Base-by-base conservation (phyloP, 1,139 yeast species). In the Martiniozyma asiatica region DNA sequence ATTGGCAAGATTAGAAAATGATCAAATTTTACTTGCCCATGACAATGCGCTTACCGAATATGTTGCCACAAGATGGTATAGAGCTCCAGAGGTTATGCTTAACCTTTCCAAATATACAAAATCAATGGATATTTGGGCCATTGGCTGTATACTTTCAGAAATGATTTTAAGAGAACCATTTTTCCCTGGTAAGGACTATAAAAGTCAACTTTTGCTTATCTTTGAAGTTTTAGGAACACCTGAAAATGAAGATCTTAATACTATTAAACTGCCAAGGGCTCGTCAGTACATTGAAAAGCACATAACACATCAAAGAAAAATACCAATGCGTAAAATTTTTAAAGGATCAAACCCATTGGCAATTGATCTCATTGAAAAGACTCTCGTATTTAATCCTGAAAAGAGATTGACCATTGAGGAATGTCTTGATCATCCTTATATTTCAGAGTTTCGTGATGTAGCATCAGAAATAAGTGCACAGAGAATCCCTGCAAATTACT, bases 61-160 rank as follows among this genome's bases (percentile, higher is more conserved):
- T 51, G 97, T 89, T 31, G 97, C 97, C 7, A 89, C 98, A 5
- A 63, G 97, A 45, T 87, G 97, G 97, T 87, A 87, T 56, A 63
- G 97, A 32, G 97, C 97, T 1, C 97, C 97, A 0, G 97, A 87
- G 50, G 87, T 87, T 51, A 87, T 87, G 97, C 65, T 89, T 33
- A 82, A 96, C 1, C 79, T 85, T 47, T 89, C 87, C 38, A 87
- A 81, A 50, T 89, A 89, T 56, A 80, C 95, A 17, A 81, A 87
- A 36, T 95, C 96, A 12, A 87, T 89, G 46, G 98, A 89, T 55
- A 75, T 87, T 38, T 89, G 98, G 98, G 78, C 94, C 2, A 87
- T 85, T 26, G 98, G 98, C 4, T 89, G 98, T 55, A 87, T 89
- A 34, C 58, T 89, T 35, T 97, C 95, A 1, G 98, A 89, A 54